Evolutionary conservation across 495 filamentous ascomycete species (phyloP).

Genomic region (Neurospora africana): DNA sequence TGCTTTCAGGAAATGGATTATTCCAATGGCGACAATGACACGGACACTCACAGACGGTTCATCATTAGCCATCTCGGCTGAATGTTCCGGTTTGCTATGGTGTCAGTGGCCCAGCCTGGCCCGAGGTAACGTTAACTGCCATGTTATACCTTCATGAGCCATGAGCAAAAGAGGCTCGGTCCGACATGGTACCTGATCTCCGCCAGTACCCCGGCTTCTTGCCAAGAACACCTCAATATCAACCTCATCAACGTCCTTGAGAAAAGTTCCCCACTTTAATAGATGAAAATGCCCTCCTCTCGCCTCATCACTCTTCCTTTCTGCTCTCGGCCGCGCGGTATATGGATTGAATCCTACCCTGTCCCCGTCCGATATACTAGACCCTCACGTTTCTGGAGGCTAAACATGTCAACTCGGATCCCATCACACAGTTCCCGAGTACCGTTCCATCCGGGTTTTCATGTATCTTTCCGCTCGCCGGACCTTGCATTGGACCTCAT

Average conservation of each 20-base stretch:
- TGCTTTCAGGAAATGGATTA: not conserved
- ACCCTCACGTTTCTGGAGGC: not conserved
- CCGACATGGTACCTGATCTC: not conserved
- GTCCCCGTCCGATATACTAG: not conserved
- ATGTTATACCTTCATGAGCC: not conserved
- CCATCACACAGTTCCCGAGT: not conserved
- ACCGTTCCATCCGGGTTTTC: not conserved
- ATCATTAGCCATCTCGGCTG: slow-evolving; percentile 24
- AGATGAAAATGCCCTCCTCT: slow-evolving; percentile 4
- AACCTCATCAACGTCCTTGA: slow-evolving; percentile 1
- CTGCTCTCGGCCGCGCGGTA: not conserved
- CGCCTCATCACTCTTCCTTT: not conserved
- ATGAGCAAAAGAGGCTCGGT: not conserved
- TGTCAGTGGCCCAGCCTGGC: not conserved
- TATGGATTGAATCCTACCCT: not conserved
- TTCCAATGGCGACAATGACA: not conserved
- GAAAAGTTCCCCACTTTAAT: slow-evolving; percentile 6
- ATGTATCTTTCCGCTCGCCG: not conserved
- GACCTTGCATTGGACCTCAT: not conserved
- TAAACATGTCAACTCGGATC: not conserved
- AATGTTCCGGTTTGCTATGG: slow-evolving; percentile 8
- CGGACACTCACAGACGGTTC: not conserved
- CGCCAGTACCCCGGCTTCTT: slow-evolving; percentile 7
- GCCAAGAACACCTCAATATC: slow-evolving; percentile 10
- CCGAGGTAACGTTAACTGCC: slow-evolving; percentile 11